Evolutionary conservation across 2,329 filamentous ascomycete genomes (phyloP), one percentile per base, ranked within the genome.

Genomic region (Epichloe uncinata): DNA sequence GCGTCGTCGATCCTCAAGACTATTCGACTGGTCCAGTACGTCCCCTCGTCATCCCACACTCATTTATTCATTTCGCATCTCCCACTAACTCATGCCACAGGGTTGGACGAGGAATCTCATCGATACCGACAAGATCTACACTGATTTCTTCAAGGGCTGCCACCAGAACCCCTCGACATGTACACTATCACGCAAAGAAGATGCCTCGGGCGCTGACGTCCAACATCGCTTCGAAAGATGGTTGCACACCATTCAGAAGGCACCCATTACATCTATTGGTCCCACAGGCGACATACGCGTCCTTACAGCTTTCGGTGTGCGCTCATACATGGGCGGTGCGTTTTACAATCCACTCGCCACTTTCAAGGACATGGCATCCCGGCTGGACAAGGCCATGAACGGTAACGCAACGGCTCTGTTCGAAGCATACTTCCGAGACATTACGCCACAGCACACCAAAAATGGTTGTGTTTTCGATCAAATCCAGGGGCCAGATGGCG

Each of bases 111-210:
- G 47, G 11, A 66, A 63, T 55, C 57, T 67, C 4, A 50, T 56
- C 46, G 66, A 69, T 49, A 61, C 64, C 0, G 58, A 66, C 9
- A 52, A 58, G 3, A 53, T 63, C 15, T 50, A 63, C 16, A 54
- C 57, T 9, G 52, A 56, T 15, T 61, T 68, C 43, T 67, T 59
- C 50, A 49, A 54, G n/a, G 53, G 57, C 1, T 69, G 66, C 50
- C 66, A 63, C 53, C 45, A 56, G 1, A 52, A 56, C 1, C 41
- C 45, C 6, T 35, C 48, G 5, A 30, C 40, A 0, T 57, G 55
- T 36, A 41, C 50, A 1, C 46, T 57, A 2, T 30, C 45, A 13
- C 36, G 45, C 11, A 15, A 16, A 3, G 5, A 34, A 5, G 55
- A 57, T 18, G 44, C 34, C 8, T 52, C 49, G 2, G 30, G 44